Conservation (phyloP, 371 early-diverging fungal genomes). For the Mucor piriformis region DNA sequence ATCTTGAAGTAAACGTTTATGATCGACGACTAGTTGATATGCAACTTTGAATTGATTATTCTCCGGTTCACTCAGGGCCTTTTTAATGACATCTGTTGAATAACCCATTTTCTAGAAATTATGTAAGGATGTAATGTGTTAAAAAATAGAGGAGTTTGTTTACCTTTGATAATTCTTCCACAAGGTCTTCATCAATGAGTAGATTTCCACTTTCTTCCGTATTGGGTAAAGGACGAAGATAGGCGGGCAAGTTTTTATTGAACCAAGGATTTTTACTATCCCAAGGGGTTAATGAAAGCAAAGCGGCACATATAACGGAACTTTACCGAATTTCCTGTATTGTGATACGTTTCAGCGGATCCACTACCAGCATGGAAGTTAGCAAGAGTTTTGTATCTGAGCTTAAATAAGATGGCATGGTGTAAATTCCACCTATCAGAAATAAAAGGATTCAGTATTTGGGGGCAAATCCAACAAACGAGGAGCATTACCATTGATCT, state of each 20-base stretch:
- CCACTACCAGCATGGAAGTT: slow-evolving; percentile 93
- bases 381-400: slow-evolving; percentile 83
- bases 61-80: slow-evolving; percentile 73
- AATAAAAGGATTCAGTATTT: not conserved
- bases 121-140: not conserved
- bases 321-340: slow-evolving; percentile 80
- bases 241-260: slow-evolving; percentile 85
- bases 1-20: slow-evolving; percentile 72
- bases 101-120: slow-evolving; percentile 80
- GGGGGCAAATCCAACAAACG: not conserved
- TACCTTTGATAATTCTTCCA: slow-evolving; percentile 75
- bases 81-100: slow-evolving; percentile 65
- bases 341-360: slow-evolving; percentile 93
- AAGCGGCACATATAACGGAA: slow-evolving; percentile 5
- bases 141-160: not conserved
- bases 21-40: slow-evolving; percentile 89
- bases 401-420: slow-evolving; percentile 86
- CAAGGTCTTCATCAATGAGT: slow-evolving; percentile 75
- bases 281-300: not conserved
- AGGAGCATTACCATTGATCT: slow-evolving; percentile 71
- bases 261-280: slow-evolving; percentile 88
- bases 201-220: slow-evolving; percentile 65
- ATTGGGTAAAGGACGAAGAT: slow-evolving; percentile 77
- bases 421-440: slow-evolving; percentile 82
- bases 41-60: slow-evolving; percentile 94